Base-by-base conservation (phyloP, 768 basidiomycete genomes). In the Termitomyces heimii region DNA sequence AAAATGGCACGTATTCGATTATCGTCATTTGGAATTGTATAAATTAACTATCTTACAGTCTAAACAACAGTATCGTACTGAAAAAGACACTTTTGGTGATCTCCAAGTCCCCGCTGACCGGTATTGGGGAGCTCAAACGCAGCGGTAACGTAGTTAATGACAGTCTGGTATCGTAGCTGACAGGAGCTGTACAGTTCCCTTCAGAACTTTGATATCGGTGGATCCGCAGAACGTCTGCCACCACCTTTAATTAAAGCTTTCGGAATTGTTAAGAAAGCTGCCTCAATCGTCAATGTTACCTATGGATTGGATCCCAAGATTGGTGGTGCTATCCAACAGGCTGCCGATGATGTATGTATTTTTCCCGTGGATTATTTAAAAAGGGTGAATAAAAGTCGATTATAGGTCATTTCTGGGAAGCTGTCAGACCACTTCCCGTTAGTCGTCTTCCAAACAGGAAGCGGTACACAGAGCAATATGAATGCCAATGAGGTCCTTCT, bases 401-500 rank as follows among this genome's bases (percentile, higher is more conserved):
- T 56, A 29, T 64, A 95, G 94, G 96, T 99, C 65, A 98, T 98
- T 70, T 91, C 91, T 45, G 96, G 95, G 52, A 92, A 94, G 70
- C 82, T 99, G 58, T 80, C 88, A 22, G 94, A 94, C 63, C 91
- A 99, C 74, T 99, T 99, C 77, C 97, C 97, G 26, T 78, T 99
- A 39, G 97, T 99, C 37, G 95, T 99, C 42, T 99, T 98, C 83
- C 97, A 99, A 74, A 99, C 97, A 24, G 97, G 97, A 58, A 95
- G 92, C 55, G 97, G 97, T 20, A 99, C 97, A 1, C 97, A 99
- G 73, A 95, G 91, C 68, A 99, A 99, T 78, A 99, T 99, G 97
- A 99, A 92, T 71, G 92, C 84, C 59, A 99, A 99, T 70, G 97
- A 99, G 83, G 93, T 89, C 22, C 10, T 42, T 14, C n/a, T 18